Conservation (phyloP, 495 filamentous ascomycete genomes). For the Pseudotulostoma volvatum region DNA sequence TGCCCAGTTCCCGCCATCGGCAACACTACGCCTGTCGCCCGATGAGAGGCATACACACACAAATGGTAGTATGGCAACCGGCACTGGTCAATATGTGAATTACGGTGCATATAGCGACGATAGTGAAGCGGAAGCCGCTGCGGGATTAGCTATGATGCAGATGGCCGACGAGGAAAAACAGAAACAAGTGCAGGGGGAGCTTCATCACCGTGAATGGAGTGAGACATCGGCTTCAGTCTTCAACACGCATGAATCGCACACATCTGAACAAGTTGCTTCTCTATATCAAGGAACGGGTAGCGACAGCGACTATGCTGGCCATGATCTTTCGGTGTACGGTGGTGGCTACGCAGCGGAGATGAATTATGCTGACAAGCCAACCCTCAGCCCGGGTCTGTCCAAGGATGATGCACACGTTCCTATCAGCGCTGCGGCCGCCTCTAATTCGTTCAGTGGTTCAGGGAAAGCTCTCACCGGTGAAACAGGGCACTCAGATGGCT, state of each 20-base stretch:
- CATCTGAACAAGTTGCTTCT: neutral
- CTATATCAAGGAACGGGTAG: conserved; percentile 10
- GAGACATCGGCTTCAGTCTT: conserved; percentile 26
- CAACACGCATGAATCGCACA: conserved; percentile 13
- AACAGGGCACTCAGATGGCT: conserved; percentile 21
- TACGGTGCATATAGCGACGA: conserved; percentile 49
- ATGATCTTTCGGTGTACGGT: conserved; percentile 58
- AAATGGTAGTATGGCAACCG: conserved; percentile 33
- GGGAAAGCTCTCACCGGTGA: no score
- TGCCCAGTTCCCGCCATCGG: conserved; percentile 2
- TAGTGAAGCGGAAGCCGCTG: conserved; percentile 81
- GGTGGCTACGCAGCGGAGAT: conserved; percentile 59
- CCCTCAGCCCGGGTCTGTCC: conserved; percentile 10
- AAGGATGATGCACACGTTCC: conserved; percentile 6
- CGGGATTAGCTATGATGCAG: conserved; percentile 67
- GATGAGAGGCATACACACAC: conserved; percentile 32
- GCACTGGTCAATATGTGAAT: conserved; percentile 29
- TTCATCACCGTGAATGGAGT: conserved; percentile 38
- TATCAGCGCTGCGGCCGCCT: conserved; percentile 7
- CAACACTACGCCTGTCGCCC: conserved; percentile 14
- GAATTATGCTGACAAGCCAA: conserved; percentile 48
- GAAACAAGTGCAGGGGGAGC: conserved; percentile 37
- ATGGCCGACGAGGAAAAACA: conserved; percentile 67
- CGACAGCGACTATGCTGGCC: conserved; percentile 53
- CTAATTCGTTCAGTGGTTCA: conserved; percentile 22